Conservation (phyloP, 768 basidiomycete genomes). For the Suillus spraguei region DNA sequence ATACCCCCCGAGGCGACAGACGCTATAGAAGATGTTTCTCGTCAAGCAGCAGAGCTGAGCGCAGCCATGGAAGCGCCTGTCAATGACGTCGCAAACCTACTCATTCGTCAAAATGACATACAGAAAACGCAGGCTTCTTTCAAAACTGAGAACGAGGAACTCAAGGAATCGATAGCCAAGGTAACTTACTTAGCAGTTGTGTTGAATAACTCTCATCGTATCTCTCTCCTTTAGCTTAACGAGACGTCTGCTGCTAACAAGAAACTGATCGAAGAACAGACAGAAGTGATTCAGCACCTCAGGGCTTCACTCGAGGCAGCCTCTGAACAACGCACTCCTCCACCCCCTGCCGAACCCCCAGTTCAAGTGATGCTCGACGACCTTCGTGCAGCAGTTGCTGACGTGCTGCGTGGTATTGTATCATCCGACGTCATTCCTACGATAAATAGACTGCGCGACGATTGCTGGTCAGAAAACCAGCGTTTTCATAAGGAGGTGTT, state of each 20-base stretch:
- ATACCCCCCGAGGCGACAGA: conserved; percentile 21
- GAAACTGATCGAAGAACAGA: conserved; percentile 3
- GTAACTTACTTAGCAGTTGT: neutral
- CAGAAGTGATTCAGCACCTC: neutral
- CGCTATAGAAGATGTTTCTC: conserved; percentile 23
- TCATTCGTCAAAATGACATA: conserved; percentile 16
- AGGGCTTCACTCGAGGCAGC: neutral
- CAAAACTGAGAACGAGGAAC: conserved; percentile 5
- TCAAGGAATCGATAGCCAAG: neutral
- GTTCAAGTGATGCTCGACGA: neutral
- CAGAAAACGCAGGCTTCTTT: neutral
- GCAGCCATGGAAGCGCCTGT: conserved; percentile 26
- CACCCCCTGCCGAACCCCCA: conserved; percentile 4
- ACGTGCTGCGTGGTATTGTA: neutral
- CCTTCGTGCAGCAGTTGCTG: neutral
- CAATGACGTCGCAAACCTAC: conserved; percentile 27
- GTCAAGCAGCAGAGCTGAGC: conserved; percentile 23
- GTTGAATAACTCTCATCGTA: neutral
- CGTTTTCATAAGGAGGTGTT: neutral
- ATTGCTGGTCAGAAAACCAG: neutral
- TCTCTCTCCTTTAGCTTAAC: neutral
- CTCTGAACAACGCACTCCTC: conserved; percentile 1
- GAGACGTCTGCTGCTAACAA: neutral
- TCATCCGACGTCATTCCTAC: neutral
- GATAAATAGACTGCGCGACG: neutral